Evolutionary conservation across 352 stramenopile species (phyloP), one percentile per base, ranked within the genome.

Genomic region (Globisporangium spiculum): DNA sequence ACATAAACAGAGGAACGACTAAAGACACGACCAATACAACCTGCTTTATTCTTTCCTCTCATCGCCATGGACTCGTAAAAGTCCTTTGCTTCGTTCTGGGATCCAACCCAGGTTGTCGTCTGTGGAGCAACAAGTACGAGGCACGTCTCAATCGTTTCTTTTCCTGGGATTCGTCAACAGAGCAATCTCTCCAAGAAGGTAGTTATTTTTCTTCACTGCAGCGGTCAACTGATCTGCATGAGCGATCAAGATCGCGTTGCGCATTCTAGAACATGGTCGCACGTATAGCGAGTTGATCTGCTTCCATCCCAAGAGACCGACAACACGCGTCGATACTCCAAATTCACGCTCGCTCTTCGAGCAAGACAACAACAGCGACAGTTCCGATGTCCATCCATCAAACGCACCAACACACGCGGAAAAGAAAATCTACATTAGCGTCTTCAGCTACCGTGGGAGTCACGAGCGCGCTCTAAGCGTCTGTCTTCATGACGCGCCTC

Each of bases 391-490:
- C 26, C 26, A 5, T 26, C 54, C 54, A 60, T 60, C 54, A 30
- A 27, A 60, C 27, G 24, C 30, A 41, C 55, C 14, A 44, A 16
- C 1, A 8, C 20, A 60, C 24, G 55, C 27, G 30, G 30, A 22
- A 4, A 60, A 32, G 30, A 32, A 60, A 60, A 46, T 20, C 55
- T 27, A 26, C 55, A 46, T 60, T 60, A 27, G 18, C 20, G 27
- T 46, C 55, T 30, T 24, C 27, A 60, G 30, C 41, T 60, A 60
- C 55, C 20, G 30, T 60, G 30, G 24, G 27, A 27, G 55, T 36
- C 6, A 8, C 18, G 44, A 12, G 10, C 34, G 44, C 18, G 0
- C 18, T 52, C 44, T 18, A 24, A 60, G 27, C 18, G 53, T 30
- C 22, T 9, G 53, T 24, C 44, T 22, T 52, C 44, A 24, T 24